Base-by-base conservation (phyloP, 306 rosid species). In the Amphicarpaea edgeworthii region DNA sequence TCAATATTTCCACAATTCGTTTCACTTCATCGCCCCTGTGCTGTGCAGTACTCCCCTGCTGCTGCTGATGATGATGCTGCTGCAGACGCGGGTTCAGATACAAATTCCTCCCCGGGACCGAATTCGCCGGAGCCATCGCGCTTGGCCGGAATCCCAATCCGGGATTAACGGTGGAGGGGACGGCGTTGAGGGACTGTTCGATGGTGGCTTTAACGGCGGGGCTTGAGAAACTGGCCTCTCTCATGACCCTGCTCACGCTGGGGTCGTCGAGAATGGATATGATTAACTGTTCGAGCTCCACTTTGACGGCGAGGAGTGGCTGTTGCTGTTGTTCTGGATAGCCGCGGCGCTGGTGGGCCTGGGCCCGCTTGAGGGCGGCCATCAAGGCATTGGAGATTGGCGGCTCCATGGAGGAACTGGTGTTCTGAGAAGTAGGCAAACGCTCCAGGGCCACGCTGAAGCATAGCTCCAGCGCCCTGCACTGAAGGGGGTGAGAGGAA, bases 321-420 rank as follows among this genome's bases (percentile, higher is more conserved):
- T 92, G 99, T 19, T 96, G 99, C 77, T 96, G 99, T 68, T 92
- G 98, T 68, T 96, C 99, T 0, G 98, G 98, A 83, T 91, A 96
- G 3, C 99, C 99, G 0, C 99, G 89, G 14, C 98, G 97, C 73
- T 96, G 99, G 72, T 92, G 99, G 20, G 99, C 97, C 62, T 96
- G 99, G 0, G 99, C 99, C 7, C 99, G 90, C 81, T 96, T 96
- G 0, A 92, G 77, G 3, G 99, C 99, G 0, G 99, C 99, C 98
- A 90, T 90, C 38, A 96, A 81, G 3, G 99, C 99, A 76, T 96
- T 92, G 24, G 99, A 96, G 65, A 96, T 89, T 0, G 97, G 97
- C 1, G 99, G 99, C 24, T 95, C 97, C 64, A 86, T 67, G 12
- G 88, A 88, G 2, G 96, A 81, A 11, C 83, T 63, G 17, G 87